Percentiles rank a stretch among this genome's conserved stretches.
These are phyloP conservation scores for Plasmodium knowlesi DNA, from an alignment of 169 alveolate genomes.

Conservation along the genomic window DNA sequence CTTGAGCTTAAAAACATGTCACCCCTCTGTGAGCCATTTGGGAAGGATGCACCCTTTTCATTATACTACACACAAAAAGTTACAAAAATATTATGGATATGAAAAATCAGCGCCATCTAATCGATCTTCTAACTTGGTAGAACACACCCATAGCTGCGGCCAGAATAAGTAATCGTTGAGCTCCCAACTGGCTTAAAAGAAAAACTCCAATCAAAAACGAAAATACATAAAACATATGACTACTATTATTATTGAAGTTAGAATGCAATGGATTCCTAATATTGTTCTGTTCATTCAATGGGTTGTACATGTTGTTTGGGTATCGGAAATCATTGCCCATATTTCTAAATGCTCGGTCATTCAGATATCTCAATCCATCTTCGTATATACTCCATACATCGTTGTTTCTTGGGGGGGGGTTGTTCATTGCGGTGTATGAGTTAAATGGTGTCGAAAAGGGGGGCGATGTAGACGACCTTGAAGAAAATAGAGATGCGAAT, in stretches of 20 bases:
- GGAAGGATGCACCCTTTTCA: neutral
- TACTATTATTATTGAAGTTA: neutral
- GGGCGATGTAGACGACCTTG: neutral
- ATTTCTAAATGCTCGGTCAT: neutral
- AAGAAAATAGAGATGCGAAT: neutral
- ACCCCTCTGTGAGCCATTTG: neutral
- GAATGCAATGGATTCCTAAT: neutral
- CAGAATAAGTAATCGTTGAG: neutral
- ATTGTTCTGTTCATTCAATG: neutral
- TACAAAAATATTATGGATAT: neutral
- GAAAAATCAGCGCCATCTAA: neutral
- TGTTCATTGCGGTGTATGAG: neutral
- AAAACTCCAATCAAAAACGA: neutral
- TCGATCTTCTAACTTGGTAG: neutral
- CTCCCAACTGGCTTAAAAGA: neutral
- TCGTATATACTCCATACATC: neutral
- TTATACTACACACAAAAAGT: neutral
- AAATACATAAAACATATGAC: neutral
- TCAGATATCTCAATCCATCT: neutral
- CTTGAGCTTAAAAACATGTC: too few relatives aligned
- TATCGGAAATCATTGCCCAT: neutral
- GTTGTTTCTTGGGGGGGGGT: neutral
- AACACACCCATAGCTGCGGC: neutral
- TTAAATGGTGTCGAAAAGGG: neutral
- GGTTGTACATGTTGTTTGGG: neutral